Percentiles rank a stretch among this genome's conserved stretches.
Conservation (phyloP, 2,329 filamentous ascomycete species). For the Sporothrix sp. region DNA sequence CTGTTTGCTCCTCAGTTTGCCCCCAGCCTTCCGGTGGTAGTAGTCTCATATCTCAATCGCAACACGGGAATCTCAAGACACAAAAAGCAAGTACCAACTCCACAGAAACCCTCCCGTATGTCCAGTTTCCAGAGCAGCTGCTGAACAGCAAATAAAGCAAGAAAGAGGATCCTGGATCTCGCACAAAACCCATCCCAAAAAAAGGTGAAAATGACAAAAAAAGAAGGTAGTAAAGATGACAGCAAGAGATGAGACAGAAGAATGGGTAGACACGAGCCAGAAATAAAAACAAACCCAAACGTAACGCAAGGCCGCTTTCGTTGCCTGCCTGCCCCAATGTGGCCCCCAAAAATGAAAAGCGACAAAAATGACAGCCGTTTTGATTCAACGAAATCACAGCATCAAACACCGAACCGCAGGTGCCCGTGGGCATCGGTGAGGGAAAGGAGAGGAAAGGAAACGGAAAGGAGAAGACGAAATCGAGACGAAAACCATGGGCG, state of each 20-base stretch:
- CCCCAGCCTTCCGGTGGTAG: neutral
- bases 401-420: slow-evolving; percentile 14
- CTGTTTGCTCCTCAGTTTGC: slow-evolving; percentile 12
- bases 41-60: slow-evolving; percentile 12
- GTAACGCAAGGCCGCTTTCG: slow-evolving; percentile 12
- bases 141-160: slow-evolving; percentile 1
- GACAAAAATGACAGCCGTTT: slow-evolving; percentile 5
- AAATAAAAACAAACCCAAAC: neutral
- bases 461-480: slow-evolving; percentile 6
- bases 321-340: slow-evolving; percentile 13
- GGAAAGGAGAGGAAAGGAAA: slow-evolving; percentile 2
- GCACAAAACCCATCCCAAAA: slow-evolving; percentile 6
- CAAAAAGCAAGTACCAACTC: slow-evolving; percentile 15
- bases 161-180: neutral
- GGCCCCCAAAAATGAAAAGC: slow-evolving; percentile 5
- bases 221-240: neutral
- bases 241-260: slow-evolving; percentile 7
- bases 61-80: slow-evolving; percentile 17
- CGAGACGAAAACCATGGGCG: slow-evolving; percentile 34
- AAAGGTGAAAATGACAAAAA: neutral
- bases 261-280: neutral
- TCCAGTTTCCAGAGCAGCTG: slow-evolving; percentile 7
- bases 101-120: slow-evolving; percentile 14
- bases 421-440: slow-evolving; percentile 3
- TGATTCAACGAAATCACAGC: slow-evolving; percentile 7